A percentile compares a stretch with the other conserved stretches of the same genome.
phyloP scores from a whole-genome alignment of 139 green algal species.

The Chlorella sp. region DNA sequence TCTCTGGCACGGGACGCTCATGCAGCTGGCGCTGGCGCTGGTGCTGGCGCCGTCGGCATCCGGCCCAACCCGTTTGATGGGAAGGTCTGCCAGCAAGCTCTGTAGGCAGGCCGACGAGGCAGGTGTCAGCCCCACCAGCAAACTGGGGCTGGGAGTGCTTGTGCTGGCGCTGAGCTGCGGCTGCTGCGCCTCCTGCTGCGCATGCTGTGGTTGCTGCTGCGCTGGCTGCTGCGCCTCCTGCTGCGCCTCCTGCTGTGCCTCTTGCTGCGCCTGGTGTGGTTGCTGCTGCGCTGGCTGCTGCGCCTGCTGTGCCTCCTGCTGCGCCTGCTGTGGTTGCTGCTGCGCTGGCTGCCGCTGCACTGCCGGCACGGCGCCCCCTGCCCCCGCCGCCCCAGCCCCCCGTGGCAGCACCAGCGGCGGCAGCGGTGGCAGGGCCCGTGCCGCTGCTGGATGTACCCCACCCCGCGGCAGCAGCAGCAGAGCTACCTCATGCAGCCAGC shows the following conservation, averaged over 20 bases:
- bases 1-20: background rate
- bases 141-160: background rate
- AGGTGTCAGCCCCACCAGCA: background rate
- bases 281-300: background rate
- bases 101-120: background rate
- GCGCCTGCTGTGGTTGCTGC: background rate
- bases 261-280: background rate
- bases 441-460: too few relatives aligned
- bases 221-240: background rate
- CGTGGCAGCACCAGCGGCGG: too few relatives aligned
- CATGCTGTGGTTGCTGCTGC: background rate
- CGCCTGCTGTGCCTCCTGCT: background rate
- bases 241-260: background rate
- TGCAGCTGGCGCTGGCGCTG: too few relatives aligned
- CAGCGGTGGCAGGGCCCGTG: too few relatives aligned
- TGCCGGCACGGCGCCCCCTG: background rate
- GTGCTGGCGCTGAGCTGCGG: background rate
- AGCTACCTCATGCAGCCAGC: too few relatives aligned
- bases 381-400: too few relatives aligned
- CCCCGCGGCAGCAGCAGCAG: too few relatives aligned
- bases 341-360: background rate
- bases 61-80: background rate
- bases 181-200: background rate
- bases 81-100: background rate
- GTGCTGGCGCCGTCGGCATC: background rate